Evolutionary conservation across 495 filamentous ascomycete genomes (phyloP), one percentile per base, ranked within the genome.

Genomic region (Penicillium macrosclerotiorum): DNA sequence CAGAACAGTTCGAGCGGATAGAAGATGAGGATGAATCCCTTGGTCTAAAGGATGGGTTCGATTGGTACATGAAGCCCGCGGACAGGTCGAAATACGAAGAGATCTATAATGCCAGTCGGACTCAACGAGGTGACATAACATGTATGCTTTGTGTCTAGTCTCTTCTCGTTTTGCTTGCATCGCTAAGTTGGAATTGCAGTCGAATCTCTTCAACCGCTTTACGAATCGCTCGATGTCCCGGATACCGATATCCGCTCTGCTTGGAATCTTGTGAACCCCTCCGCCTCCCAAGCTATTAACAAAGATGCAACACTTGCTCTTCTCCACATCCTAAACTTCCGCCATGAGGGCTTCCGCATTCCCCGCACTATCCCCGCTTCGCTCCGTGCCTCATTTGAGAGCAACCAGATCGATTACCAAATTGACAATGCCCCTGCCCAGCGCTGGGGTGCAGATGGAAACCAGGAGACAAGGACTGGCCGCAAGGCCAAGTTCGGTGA

Each of bases 211-310:
- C 78, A 88, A 55, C 82, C 85, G 23, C 81, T 98, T 34, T 96
- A 96, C 74, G 79, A 88, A 29, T 88, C 83, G 35, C 85, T 97
- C 52, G 90, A 95, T 57, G 91, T 98, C 12, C 93, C 93, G 24
- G 93, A 97, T 63, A 96, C 90, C 42, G 93, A 98, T 51, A 77
- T 98, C 54, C 81, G 89, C 40, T 89, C 83, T 12, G 93, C 93
- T 7, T 98, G 93, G 93, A 98, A 96, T 69, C 79, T 97, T 8
- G 87, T 96, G 48, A 97, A 97, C 72, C 92, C 93, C 8, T 87
- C 83, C 8, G 86, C 85, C 29, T 73, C 75, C 3, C 65, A 78
- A 31, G 81, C 82, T 18, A 91, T 98, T 64, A 92, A 89, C 60
- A 98, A 96, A 72, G 90, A 98, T 62, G 90, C 93, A 39, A 82